These are phyloP conservation scores for Histomonas meleagridis DNA, from an alignment of 208 protist genomes.

Conservation along the genomic window DNA sequence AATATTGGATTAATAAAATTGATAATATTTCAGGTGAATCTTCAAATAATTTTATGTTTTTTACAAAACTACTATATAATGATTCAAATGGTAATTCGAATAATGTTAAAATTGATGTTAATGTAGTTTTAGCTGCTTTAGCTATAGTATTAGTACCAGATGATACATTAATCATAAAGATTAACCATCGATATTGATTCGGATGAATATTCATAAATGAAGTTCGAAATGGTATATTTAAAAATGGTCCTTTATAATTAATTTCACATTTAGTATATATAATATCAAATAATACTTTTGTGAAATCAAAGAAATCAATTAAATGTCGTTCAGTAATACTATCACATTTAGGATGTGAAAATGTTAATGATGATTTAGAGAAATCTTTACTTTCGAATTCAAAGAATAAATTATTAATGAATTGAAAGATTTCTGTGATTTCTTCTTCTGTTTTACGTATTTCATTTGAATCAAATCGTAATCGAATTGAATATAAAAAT, in stretches of 20 bases:
- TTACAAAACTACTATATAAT: neutral
- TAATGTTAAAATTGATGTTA: neutral
- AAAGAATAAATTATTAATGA: neutral
- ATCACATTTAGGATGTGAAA: neutral
- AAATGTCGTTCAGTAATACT: neutral
- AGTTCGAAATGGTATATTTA: neutral
- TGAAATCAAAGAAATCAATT: neutral
- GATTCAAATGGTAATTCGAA: neutral
- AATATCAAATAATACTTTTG: neutral
- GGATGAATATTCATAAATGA: neutral
- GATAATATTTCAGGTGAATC: neutral
- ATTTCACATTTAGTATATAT: neutral
- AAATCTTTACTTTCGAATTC: neutral
- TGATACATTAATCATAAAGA: neutral
- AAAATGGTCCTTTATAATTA: neutral
- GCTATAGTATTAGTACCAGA: neutral
- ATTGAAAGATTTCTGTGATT: neutral
- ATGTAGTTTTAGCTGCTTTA: neutral
- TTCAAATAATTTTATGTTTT: neutral
- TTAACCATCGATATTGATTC: neutral
- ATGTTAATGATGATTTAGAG: neutral
- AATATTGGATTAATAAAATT: neutral
- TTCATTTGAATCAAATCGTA: neutral
- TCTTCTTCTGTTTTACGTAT: neutral
- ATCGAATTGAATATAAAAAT: neutral